These are phyloP conservation scores for Ogataea parapolymorpha DNA, from an alignment of 805 yeast genomes.

Conservation along the genomic window DNA sequence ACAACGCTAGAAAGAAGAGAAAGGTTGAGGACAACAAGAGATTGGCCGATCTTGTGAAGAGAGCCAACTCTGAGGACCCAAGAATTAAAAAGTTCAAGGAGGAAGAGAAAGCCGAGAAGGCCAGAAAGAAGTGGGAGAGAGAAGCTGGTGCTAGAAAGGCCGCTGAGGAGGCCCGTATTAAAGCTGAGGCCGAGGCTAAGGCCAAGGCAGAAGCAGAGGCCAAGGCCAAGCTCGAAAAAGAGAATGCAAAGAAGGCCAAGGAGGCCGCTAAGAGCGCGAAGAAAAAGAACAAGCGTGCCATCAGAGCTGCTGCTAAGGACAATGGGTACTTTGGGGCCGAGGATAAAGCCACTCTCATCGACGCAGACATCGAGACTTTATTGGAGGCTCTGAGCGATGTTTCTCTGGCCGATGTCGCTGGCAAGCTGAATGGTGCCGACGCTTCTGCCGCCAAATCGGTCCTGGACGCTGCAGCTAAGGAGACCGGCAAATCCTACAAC, in stretches of 20 bases:
- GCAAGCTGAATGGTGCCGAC: conserved; percentile 55
- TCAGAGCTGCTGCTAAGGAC: conserved; percentile 82
- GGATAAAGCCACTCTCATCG: conserved; percentile 61
- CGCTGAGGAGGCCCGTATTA: conserved; percentile 84
- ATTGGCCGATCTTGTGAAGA: conserved; percentile 77
- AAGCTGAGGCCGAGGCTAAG: conserved; percentile 84
- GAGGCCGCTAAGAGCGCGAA: conserved; percentile 96
- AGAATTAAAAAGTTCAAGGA: conserved; percentile 92
- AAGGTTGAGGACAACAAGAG: conserved; percentile 97
- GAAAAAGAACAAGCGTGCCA: conserved; percentile 65
- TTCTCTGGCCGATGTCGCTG: conserved; percentile 72
- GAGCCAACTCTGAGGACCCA: conserved; percentile 89
- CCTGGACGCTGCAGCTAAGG: conserved; percentile 53
- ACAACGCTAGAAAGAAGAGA: conserved; percentile 93
- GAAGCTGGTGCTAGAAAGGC: conserved; percentile 97
- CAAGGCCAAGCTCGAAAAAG: conserved; percentile 57
- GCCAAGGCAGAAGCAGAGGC: conserved; percentile 76
- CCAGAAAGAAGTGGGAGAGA: conserved; percentile 92
- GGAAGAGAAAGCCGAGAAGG: conserved; percentile 92
- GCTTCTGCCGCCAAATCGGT: conserved; percentile 56
- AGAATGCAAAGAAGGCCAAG: conserved; percentile 73
- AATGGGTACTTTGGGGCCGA: conserved; percentile 81
- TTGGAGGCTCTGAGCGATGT: conserved; percentile 79
- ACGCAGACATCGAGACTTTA: conserved; percentile 74
- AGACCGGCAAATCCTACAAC: conserved; percentile 35